phyloP scores from a whole-genome alignment of 164 flowering plant species.

The Paratinospora sagittata region DNA sequence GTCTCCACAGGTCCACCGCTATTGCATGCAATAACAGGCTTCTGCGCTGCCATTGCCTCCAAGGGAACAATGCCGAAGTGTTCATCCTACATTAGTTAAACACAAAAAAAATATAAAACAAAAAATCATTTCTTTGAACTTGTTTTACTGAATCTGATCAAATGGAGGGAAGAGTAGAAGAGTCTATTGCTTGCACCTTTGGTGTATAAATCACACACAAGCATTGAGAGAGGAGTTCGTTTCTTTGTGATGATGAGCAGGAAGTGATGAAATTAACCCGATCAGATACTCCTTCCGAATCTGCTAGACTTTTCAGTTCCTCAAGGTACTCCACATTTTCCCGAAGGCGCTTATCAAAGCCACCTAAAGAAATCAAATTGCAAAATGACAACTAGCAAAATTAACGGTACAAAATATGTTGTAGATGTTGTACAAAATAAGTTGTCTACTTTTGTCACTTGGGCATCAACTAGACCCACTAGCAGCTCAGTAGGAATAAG shows the following conservation, averaged over 20 bases:
- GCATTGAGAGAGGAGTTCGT: constrained; percentile 72
- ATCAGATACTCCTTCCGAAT: constrained; percentile 56
- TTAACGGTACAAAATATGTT: background rate
- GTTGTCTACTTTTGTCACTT: background rate
- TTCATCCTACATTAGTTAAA: constrained; percentile 59
- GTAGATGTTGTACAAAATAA: background rate
- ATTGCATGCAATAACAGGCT: constrained; percentile 93
- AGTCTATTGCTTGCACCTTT: constrained; percentile 43
- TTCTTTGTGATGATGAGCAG: constrained; percentile 83
- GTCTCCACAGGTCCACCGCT: constrained; percentile 97
- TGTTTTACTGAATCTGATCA: background rate
- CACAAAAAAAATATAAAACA: too few species aligned
- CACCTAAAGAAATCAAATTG: constrained; percentile 47
- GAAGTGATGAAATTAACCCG: constrained; percentile 74
- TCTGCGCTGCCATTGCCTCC: constrained; percentile 95
- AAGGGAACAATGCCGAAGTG: constrained; percentile 95
- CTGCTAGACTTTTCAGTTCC: constrained; percentile 71
- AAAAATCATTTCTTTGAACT: background rate
- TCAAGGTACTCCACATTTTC: constrained; percentile 90
- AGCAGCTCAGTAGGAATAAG: too few species aligned
- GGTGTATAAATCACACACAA: constrained; percentile 88
- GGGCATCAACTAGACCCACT: background rate
- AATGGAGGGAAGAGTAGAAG: background rate
- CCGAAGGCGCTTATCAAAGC: constrained; percentile 72
- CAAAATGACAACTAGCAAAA: background rate